A percentile compares a stretch with the other conserved stretches of the same genome.
These are phyloP conservation scores for Globisporangium nagaii DNA, from an alignment of 352 stramenopile species.

Conservation along the genomic window DNA sequence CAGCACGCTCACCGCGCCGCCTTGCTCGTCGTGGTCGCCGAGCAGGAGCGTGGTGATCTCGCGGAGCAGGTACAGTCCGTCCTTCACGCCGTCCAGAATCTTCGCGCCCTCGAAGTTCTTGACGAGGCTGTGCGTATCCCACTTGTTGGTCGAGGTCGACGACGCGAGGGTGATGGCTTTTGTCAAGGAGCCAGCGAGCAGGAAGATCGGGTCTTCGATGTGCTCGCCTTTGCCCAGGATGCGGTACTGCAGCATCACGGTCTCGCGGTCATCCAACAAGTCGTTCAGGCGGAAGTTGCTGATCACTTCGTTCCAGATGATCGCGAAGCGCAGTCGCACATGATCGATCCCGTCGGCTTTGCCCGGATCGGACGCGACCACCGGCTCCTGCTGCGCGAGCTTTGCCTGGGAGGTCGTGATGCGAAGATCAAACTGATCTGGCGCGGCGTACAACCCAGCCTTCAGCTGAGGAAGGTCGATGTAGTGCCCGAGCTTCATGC, in stretches of 20 bases:
- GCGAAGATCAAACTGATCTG: constrained; percentile 64
- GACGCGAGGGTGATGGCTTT: constrained; percentile 59
- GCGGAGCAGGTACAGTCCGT: constrained; percentile 47
- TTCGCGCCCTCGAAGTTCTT: constrained; percentile 60
- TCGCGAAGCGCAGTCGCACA: constrained; percentile 68
- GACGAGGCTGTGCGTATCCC: constrained; percentile 38
- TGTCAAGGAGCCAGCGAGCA: constrained; percentile 64
- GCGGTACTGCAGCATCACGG: constrained; percentile 79
- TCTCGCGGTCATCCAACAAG: constrained; percentile 78
- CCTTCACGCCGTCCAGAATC: constrained; percentile 52
- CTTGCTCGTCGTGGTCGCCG: constrained; percentile 36
- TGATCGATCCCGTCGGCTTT: constrained; percentile 25
- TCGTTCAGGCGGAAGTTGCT: constrained; percentile 84
- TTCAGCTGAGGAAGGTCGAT: constrained; percentile 62
- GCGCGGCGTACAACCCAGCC: constrained; percentile 46
- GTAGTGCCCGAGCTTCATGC: constrained; percentile 75
- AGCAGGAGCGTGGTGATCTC: constrained; percentile 73
- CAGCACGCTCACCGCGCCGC: constrained; percentile 45
- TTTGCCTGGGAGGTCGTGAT: constrained; percentile 51
- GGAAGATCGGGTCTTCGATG: constrained; percentile 77
- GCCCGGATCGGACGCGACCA: not conserved
- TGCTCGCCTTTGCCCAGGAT: constrained; percentile 63
- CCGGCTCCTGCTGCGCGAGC: constrained; percentile 14
- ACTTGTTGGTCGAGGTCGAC: constrained; percentile 43
- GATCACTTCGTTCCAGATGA: constrained; percentile 87